A percentile compares a stretch with the other conserved stretches of the same genome.
These are phyloP conservation scores for Chenopodium quinoa DNA, from an alignment of 148 eudicot genomes.

Conservation along the genomic window DNA sequence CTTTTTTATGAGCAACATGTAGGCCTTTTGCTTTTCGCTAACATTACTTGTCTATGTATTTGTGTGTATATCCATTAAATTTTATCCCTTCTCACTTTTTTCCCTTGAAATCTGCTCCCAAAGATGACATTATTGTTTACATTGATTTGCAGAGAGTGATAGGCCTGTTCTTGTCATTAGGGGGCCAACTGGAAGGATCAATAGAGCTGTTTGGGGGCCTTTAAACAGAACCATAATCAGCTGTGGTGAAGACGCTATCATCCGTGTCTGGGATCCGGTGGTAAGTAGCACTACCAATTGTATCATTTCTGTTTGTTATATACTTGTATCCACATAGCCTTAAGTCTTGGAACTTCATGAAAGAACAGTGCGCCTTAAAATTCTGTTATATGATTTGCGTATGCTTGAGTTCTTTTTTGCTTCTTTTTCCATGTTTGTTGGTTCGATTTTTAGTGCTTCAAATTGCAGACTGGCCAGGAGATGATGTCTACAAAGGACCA, in stretches of 20 bases:
- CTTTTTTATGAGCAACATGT: no score
- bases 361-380: background rate
- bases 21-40: no score
- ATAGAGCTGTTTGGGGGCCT: constrained; percentile 98
- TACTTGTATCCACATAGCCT: background rate
- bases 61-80: no score
- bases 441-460: background rate
- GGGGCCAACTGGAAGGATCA: constrained; percentile 87
- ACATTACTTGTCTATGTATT: no score
- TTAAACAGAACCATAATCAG: constrained; percentile 77
- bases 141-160: constrained; percentile 50
- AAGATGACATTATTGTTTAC: background rate
- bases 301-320: background rate
- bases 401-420: no score
- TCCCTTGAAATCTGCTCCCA: background rate
- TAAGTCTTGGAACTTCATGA: background rate
- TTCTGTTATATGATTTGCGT: background rate
- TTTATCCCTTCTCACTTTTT: background rate
- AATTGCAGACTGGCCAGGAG: constrained; percentile 71
- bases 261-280: constrained; percentile 95
- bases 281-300: constrained; percentile 32
- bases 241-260: constrained; percentile 83
- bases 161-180: constrained; percentile 64
- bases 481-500: constrained; percentile 57
- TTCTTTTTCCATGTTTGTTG: constrained; percentile 1